Percentiles rank a stretch among this genome's conserved stretches.
Evolutionary conservation across 73 alveolate genomes (phyloP).

Genomic region (Paramecium sexaurelia): DNA sequence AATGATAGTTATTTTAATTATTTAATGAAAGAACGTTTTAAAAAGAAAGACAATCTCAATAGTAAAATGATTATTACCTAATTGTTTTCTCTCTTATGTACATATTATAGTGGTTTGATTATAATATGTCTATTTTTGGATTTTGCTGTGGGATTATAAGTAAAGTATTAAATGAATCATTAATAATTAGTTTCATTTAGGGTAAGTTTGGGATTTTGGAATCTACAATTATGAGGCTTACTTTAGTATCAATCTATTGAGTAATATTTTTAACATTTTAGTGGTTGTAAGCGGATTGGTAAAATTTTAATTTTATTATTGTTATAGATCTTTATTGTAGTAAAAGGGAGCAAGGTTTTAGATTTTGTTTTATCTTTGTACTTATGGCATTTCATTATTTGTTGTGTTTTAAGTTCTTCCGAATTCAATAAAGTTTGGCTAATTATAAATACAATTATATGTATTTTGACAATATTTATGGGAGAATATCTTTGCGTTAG

Average conservation of each 20-base stretch:
- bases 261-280: background rate
- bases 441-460: background rate
- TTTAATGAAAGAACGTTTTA: slow-evolving; percentile 23
- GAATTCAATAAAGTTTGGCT: background rate
- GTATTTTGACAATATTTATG: background rate
- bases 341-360: slow-evolving; percentile 34
- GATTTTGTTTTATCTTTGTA: slow-evolving; percentile 18
- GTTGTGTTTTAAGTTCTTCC: background rate
- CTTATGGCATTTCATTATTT: background rate
- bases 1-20: background rate
- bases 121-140: background rate
- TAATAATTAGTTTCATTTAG: slow-evolving; percentile 18
- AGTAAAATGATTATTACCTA: background rate
- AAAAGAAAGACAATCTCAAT: slow-evolving; percentile 3
- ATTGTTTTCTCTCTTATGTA: background rate
- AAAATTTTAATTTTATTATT: background rate
- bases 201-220: slow-evolving; percentile 40
- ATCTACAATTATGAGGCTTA: background rate
- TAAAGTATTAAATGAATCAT: background rate
- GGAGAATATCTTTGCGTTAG: slow-evolving; percentile 30
- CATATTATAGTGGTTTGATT: background rate
- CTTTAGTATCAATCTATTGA: background rate
- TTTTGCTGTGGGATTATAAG: slow-evolving; percentile 34
- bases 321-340: background rate
- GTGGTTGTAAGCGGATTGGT: slow-evolving; percentile 34